Percentiles rank a stretch among this genome's conserved stretches.
Conservation (phyloP, 1,284 basidiomycete genomes). For the Meira nashicola region DNA sequence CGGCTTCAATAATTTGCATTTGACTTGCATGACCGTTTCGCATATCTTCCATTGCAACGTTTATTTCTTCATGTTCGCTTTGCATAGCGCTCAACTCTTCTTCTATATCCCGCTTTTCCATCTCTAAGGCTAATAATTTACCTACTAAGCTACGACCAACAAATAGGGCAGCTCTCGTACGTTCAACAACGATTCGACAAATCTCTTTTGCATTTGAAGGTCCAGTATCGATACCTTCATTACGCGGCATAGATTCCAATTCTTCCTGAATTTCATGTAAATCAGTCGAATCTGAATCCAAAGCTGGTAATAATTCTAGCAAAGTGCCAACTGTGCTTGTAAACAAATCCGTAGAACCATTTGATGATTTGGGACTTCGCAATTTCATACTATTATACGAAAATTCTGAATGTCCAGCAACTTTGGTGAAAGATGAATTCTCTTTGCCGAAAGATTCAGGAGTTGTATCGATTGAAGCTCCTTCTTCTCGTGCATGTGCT, state of each 20-base stretch:
- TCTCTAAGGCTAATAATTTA: not conserved
- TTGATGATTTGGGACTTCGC: constrained; percentile 1
- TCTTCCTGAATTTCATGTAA: not conserved
- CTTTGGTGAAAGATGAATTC: constrained; percentile 13
- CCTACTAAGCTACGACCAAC: not conserved
- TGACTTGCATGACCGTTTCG: constrained; percentile 3
- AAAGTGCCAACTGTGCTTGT: not conserved
- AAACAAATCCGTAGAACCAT: not conserved
- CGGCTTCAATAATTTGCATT: not conserved
- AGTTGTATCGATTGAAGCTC: not conserved
- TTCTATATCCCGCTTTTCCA: not conserved
- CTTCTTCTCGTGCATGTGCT: constrained; percentile 9
- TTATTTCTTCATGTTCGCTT: not conserved
- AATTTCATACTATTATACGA: not conserved
- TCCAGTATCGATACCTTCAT: not conserved
- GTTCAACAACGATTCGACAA: not conserved
- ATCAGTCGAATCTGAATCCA: not conserved
- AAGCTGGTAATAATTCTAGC: not conserved
- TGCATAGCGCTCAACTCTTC: not conserved
- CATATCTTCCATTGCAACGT: constrained; percentile 6
- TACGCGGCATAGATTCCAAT: not conserved
- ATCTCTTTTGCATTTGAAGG: not conserved
- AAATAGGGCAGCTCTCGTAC: not conserved
- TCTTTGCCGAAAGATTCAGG: not conserved
- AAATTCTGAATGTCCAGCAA: constrained; percentile 3